Base-by-base conservation (phyloP, 805 yeast species). In the Yarrowia divulgata region DNA sequence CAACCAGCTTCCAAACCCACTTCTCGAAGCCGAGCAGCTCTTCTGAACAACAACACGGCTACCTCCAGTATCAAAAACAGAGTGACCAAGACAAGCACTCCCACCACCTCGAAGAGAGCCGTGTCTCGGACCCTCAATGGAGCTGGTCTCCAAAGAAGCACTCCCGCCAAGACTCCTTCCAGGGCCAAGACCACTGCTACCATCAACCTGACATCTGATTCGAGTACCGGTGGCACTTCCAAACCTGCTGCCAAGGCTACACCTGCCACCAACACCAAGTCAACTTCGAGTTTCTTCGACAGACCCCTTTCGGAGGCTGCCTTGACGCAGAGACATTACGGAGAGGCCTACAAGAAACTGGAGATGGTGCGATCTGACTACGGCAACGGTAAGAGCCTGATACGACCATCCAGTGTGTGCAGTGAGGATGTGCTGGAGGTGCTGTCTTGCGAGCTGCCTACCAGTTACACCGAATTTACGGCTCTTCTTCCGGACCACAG, bases 371-470 rank as follows among this genome's bases (percentile, higher is more conserved):
- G 66, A 1, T 43, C 66, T n/a, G 66, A 60, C 8, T 13, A 45
- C 19, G n/a, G 43, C 52, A 60, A 60, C 19, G 52, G n/a, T 1
- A 29, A 34, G 32, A 9, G 18, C 8, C 6, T 60, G 52, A 18
- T n/a, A 3, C 29, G 40, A 2, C 66, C 50, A 2, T 43, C 52
- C 19, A 60, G 52, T 18, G n/a, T 43, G 13, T 60, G 66, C 52
- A 60, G 66, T 13, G 52, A 45, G 2, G 50, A 43, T n/a, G 66
- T 43, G 29, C 42, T 60, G 32, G 66, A 60, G 19, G 52, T 60
- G 23, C 19, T 60, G 16, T 43, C 52, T 0, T 16, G 13, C 12
- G 66, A 60, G 40, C 42, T 60, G 16, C 66, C 66, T 4, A 45
- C 40, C 5, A n/a, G 8, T 8, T 45, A 34, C 19, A 16, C 13